Conservation (phyloP, 352 stramenopile genomes). For the Pythium myriotylum region DNA sequence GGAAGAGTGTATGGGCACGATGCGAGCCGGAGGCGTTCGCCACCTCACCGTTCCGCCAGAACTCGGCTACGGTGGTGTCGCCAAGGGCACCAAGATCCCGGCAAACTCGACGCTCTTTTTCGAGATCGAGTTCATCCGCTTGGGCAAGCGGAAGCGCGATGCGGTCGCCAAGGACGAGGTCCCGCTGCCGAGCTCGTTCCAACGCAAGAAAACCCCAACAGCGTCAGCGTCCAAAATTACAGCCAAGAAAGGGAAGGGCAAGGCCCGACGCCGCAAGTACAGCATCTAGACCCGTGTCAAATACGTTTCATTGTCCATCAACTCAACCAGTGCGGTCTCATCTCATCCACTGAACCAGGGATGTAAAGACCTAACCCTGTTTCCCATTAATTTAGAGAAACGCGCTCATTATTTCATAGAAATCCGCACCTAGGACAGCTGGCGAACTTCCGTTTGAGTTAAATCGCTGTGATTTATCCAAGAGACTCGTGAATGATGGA, state of each 20-base stretch:
- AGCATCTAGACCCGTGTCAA: conserved; percentile 23
- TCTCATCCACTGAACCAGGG: no score
- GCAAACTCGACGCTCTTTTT: conserved; percentile 79
- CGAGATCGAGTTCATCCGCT: conserved; percentile 77
- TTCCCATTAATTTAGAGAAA: no score
- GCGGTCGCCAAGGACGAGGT: conserved; percentile 60
- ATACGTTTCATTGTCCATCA: not conserved
- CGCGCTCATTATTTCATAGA: no score
- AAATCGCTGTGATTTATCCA: no score
- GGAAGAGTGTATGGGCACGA: conserved; percentile 80
- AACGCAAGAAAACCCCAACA: conserved; percentile 53
- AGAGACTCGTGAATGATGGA: no score
- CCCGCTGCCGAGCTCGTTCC: conserved; percentile 69
- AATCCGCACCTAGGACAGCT: no score
- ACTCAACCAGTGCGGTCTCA: not conserved
- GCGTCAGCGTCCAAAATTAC: conserved; percentile 14
- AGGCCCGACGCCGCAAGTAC: conserved; percentile 37
- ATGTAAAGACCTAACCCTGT: no score
- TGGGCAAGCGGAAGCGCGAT: conserved; percentile 76
- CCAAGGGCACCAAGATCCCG: conserved; percentile 79
- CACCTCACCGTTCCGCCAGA: conserved; percentile 65
- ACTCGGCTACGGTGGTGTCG: conserved; percentile 61
- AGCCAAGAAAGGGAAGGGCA: conserved; percentile 38
- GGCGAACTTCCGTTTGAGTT: no score
- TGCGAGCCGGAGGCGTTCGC: conserved; percentile 62